Base-by-base conservation (phyloP, 176 grass and related monocot species). In the Oryza brachyantha region DNA sequence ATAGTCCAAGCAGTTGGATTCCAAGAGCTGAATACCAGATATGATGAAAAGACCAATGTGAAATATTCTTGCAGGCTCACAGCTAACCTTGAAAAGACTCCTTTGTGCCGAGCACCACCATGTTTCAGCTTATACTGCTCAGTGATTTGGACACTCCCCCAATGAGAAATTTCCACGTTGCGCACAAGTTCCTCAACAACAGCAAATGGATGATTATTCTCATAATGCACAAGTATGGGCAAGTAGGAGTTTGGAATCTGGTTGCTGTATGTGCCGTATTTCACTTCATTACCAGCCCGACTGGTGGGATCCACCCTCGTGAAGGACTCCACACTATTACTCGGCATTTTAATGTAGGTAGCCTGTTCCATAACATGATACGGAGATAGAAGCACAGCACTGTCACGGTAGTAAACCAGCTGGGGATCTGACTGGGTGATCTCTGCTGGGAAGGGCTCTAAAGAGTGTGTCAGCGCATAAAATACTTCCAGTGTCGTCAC, bases 141-240 rank as follows among this genome's bases (percentile, higher is more conserved):
- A 2, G 95, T 98, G 61, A 98, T 54, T 63, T 90, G 92, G 68
- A 94, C 70, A 73, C 92, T 94, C 26, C 95, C 95, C 92, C 95
- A 98, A 70, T 98, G 95, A 40, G 95, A 98, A 81, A 98, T 87
- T 70, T 98, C 95, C 79, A 94, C 85, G 70, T 94, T 93, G 67
- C 95, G 89, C 39, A 90, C 80, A 68, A 98, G 80, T 72, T 98
- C 92, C 75, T 92, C 88, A 42, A 85, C 92, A 84, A 94, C 77
- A 55, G 83, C 83, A 92, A 98, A 98, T 9, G 95, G 92, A 64
- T 46, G 64, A 65, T 98, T 98, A 79, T 97, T 93, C 85, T 98
- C 90, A 81, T 83, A 93, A 81, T 98, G 95, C 74, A 98, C 69
- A 26, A 90, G 72, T 40, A 87, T 84, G 5, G 92, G 90, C 29